Evolutionary conservation across 2,329 filamentous ascomycete species (phyloP), one percentile per base, ranked within the genome.

Genomic region (Aspergillus japonicus): DNA sequence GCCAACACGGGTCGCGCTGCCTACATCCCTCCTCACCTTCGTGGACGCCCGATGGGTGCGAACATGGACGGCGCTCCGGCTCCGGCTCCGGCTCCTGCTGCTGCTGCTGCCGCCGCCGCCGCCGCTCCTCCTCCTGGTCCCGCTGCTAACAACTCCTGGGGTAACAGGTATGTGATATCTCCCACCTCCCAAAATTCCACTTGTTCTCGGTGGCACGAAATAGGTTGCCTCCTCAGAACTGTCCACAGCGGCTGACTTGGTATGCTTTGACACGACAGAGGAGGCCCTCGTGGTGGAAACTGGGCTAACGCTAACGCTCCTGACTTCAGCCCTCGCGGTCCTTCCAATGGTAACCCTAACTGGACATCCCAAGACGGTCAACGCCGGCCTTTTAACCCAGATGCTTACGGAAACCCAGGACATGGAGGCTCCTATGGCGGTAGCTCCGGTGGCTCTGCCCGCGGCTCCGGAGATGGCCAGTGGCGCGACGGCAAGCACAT

Each of bases 401-500:
- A 82, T 78, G 84, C 82, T 73, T 88, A 88, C 77, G 85, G 85
- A 72, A 82, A 83, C 73, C 81, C 82, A 72, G 82, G 80, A 66
- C 82, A 70, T 53, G 70, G 68, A 68, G 71, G 67, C 51, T 71
- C 69, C 54, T 68, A 69, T 49, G 61, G 64, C n/a, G 58, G 67
- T 62, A 19, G 39, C 39, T 44, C 39, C 39, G 82, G 81, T 62
- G 82, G 82, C 68, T 69, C 83, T 72, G 83, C 87, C 71, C 88
- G 90, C 71, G 92, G 93, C 71, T 96, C 92, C 75, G 95, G 95
- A 72, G 95, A 98, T 73, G 95, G 95, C 72, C 88, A 92, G 82
- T 99, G 95, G 95, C 88, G 89, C 73, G 94, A 98, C 68, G 95
- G 95, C 78, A 96, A 98, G 85, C 95, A 99, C 82, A 83, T 97